Conservation (phyloP, 768 basidiomycete genomes). For the Rubroboletus satanas region DNA sequence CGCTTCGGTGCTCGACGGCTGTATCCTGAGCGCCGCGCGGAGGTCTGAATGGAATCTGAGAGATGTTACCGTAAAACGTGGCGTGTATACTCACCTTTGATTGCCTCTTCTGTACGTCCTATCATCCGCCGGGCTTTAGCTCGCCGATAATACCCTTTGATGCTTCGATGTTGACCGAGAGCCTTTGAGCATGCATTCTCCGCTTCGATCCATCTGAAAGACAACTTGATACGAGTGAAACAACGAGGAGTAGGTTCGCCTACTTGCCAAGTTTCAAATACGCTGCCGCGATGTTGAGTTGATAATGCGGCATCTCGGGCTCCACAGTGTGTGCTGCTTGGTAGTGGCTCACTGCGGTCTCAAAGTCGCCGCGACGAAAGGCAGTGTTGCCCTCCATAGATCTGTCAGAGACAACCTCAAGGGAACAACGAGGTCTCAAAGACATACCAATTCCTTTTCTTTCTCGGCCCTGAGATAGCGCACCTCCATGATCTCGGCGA, state of each 20-base stretch:
- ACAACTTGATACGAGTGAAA: conserved; percentile 15
- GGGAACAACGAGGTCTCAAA: neutral
- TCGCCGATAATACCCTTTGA: conserved; percentile 68
- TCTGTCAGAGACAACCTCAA: conserved; percentile 1
- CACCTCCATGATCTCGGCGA: conserved; percentile 72
- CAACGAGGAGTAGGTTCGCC: conserved; percentile 23
- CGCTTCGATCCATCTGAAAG: conserved; percentile 62
- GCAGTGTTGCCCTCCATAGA: conserved; percentile 58
- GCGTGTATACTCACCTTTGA: conserved; percentile 42
- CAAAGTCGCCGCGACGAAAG: conserved; percentile 60
- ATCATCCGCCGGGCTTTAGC: conserved; percentile 65
- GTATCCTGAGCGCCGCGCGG: conserved; percentile 54
- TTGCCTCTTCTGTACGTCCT: conserved; percentile 52
- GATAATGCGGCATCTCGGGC: conserved; percentile 71
- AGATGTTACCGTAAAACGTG: too few relatives aligned
- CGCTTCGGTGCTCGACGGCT: conserved; percentile 64
- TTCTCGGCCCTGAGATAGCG: conserved; percentile 65
- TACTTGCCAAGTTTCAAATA: conserved; percentile 69
- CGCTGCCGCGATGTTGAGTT: conserved; percentile 73
- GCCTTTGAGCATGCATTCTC: conserved; percentile 68
- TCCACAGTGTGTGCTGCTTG: conserved; percentile 59
- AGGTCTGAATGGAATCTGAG: conserved; percentile 42
- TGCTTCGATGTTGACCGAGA: conserved; percentile 58
- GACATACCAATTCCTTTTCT: conserved; percentile 63
- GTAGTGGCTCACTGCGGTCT: conserved; percentile 54